Base-by-base conservation (phyloP, 768 basidiomycete genomes). In the Suillus ampliporus region DNA sequence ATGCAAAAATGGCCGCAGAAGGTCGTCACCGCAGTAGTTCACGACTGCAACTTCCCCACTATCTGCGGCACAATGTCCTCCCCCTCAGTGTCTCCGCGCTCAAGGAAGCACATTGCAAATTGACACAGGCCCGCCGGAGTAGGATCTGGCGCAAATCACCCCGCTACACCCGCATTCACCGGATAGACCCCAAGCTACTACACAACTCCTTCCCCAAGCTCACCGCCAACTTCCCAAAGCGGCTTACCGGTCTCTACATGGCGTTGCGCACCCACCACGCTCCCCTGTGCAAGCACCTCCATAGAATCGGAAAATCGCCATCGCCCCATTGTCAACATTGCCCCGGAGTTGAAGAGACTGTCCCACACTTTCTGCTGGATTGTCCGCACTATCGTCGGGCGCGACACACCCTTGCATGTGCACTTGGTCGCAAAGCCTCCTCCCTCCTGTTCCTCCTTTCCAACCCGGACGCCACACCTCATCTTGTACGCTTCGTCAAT, bases 241-340 rank as follows among this genome's bases (percentile, higher is more conserved):
- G 60, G 19, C 57, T 71, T 6, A 62, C 69, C 5, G 68, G 71
- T 31, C 40, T 78, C 1, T 51, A 79, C 0, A 63, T 68, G 2
- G 78, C 78, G 48, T 68, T 81, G 11, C 44, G 68, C 1, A 74
- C 73, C 0, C 74, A 71, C 1, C 78, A 79, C 44, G 50, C 65
- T 5, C 70, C 73, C 1, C 69, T 80, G 0, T 66, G 71, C 21
- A 57, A 68, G 15, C 68, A 79, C 62, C 74, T 80, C 0, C 65
- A 75, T 44, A 38, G 62, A 1, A 72, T 80, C 5, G 53, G 61
- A 0, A 64, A 63, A n/a, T n/a, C n/a, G n/a, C n/a, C n/a, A n/a
- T n/a, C n/a, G n/a, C n/a, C n/a, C n/a, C n/a, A n/a, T n/a, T n/a
- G n/a, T n/a, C n/a, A n/a, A n/a, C n/a, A n/a, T n/a, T n/a, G n/a